phyloP scores from a whole-genome alignment of 208 protist genomes.

The Trypanosoma mega region DNA sequence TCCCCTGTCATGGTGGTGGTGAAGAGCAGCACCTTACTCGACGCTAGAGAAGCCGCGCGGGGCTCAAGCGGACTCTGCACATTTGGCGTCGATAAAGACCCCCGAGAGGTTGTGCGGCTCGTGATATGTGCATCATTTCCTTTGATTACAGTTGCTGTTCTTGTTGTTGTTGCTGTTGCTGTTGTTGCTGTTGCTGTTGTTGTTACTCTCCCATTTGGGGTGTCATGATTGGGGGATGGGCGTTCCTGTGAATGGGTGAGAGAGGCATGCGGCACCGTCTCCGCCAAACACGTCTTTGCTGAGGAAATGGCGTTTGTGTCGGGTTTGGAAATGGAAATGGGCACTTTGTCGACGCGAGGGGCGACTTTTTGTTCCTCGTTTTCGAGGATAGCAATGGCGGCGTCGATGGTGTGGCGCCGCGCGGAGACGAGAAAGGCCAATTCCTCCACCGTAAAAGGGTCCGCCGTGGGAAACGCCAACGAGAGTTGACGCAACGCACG shows the following conservation, averaged over 20 bases:
- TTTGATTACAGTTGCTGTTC: too few species aligned
- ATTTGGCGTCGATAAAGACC: too few species aligned
- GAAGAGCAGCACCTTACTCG: conserved; percentile 53
- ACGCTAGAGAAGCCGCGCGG: conserved; percentile 1
- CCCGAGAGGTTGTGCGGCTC: too few species aligned
- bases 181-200: not conserved
- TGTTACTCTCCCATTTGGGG: not conserved
- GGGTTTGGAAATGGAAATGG: too few species aligned
- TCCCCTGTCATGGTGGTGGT: conserved; percentile 69
- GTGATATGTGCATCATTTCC: too few species aligned
- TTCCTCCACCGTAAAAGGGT: conserved; percentile 39
- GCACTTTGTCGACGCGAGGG: not conserved
- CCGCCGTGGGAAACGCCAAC: conserved; percentile 40
- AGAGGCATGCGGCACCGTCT: too few species aligned
- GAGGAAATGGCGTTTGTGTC: too few species aligned
- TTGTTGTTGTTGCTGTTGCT: not conserved
- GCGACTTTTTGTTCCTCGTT: conserved; percentile 7
- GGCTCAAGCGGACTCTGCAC: too few species aligned
- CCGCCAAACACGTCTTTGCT: too few species aligned
- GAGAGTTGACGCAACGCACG: conserved; percentile 32
- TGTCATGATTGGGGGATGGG: too few species aligned
- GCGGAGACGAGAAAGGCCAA: conserved; percentile 47
- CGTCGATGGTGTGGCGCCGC: conserved; percentile 55
- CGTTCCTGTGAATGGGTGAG: too few species aligned
- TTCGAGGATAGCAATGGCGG: conserved; percentile 36